phyloP scores from a whole-genome alignment of 164 flowering plant genomes.

The Magnolia sinica region DNA sequence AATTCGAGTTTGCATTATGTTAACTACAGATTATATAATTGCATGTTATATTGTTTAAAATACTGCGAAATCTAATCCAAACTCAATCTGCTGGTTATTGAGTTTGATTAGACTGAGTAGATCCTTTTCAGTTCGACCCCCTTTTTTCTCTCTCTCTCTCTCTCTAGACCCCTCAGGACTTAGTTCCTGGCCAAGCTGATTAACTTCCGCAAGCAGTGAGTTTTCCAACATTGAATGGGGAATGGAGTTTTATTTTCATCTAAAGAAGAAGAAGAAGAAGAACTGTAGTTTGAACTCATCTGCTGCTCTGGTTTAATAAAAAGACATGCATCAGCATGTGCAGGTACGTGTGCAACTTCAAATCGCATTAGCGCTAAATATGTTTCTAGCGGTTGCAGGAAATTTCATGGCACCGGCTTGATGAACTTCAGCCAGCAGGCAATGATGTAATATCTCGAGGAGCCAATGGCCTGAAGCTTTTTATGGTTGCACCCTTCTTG shows the following conservation, averaged over 20 bases:
- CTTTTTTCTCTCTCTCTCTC: too few relatives aligned
- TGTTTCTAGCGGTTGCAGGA: constrained; percentile 42
- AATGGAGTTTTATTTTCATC: too few relatives aligned
- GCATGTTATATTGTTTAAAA: too few relatives aligned
- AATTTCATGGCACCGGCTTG: constrained; percentile 92
- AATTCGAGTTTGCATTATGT: too few relatives aligned
- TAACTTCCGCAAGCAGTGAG: not conserved
- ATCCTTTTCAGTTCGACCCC: too few relatives aligned
- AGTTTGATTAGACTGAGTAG: too few relatives aligned
- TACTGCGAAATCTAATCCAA: too few relatives aligned
- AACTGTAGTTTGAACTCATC: not conserved
- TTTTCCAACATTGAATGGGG: too few relatives aligned
- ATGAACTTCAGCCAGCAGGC: constrained; percentile 74
- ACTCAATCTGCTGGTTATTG: too few relatives aligned
- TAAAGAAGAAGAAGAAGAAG: too few relatives aligned
- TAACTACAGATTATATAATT: too few relatives aligned
- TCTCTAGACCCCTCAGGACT: not conserved
- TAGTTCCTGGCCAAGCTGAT: not conserved
- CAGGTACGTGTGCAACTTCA: not conserved
- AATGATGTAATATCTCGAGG: constrained; percentile 73
- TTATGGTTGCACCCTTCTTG: constrained; percentile 92
- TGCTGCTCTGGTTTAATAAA: not conserved
- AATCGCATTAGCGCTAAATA: not conserved
- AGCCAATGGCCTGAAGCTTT: constrained; percentile 73
- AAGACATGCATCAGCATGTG: not conserved